Conservation (phyloP, 2,329 filamentous ascomycete genomes). For the Samsoniella hepiali region DNA sequence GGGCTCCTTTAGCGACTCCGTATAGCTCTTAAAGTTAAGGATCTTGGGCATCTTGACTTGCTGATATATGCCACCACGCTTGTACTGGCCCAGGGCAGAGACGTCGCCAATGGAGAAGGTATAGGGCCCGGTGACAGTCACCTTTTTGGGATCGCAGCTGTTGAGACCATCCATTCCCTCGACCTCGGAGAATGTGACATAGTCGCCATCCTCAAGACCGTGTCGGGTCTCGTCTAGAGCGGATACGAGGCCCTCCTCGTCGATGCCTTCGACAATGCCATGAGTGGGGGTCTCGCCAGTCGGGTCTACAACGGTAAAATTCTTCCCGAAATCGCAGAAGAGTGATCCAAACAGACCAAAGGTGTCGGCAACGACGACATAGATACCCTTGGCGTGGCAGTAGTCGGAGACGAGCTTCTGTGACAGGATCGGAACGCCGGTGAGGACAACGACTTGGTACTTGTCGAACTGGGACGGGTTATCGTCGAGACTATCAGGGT, state of each 20-base stretch:
- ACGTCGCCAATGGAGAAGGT: conserved; percentile 97
- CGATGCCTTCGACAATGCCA: conserved; percentile 87
- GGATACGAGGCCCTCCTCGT: conserved; percentile 86
- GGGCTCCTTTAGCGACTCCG: conserved; percentile 75
- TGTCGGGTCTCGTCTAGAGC: conserved; percentile 93
- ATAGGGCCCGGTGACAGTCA: conserved; percentile 93
- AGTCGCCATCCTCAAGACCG: conserved; percentile 93
- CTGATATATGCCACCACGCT: conserved; percentile 82
- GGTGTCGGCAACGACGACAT: conserved; percentile 80
- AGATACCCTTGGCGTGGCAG: conserved; percentile 91
- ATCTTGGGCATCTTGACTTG: conserved; percentile 99
- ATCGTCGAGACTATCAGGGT: conserved; percentile 58
- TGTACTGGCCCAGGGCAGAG: conserved; percentile 79
- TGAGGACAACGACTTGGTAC: conserved; percentile 91
- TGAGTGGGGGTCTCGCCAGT: conserved; percentile 84
- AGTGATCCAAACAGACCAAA: conserved; percentile 93
- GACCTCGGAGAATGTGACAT: conserved; percentile 89
- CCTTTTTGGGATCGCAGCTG: conserved; percentile 76
- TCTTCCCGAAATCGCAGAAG: conserved; percentile 95
- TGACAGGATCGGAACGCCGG: conserved; percentile 73
- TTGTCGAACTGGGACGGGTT: conserved; percentile 80
- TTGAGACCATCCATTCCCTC: conserved; percentile 91
- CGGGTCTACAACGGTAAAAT: conserved; percentile 85
- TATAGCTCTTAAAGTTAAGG: conserved; percentile 81
- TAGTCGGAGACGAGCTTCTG: conserved; percentile 87